phyloP scores from a whole-genome alignment of 805 yeast genomes.

The Hanseniaspora pseudoguilliermondii region DNA sequence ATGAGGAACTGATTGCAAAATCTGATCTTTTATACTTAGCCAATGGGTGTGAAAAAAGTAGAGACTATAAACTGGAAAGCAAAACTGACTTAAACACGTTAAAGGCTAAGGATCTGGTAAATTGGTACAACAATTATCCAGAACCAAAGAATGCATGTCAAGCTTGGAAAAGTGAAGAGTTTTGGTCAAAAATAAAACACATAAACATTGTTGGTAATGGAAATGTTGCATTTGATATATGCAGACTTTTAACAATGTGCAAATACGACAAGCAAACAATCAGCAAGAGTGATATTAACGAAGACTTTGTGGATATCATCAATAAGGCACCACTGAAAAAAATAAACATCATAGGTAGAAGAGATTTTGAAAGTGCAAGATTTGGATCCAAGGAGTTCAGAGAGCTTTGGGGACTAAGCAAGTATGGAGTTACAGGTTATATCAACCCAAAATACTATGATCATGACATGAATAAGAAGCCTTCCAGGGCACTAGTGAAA shows the following conservation, averaged over 20 bases:
- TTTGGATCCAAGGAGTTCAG: conserved; percentile 87
- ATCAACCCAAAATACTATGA: conserved; percentile 30
- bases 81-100: conserved; percentile 44
- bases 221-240: conserved; percentile 86
- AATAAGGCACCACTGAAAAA: conserved; percentile 41
- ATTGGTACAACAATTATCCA: conserved; percentile 93
- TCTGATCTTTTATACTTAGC: conserved; percentile 59
- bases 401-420: conserved; percentile 56
- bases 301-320: conserved; percentile 45
- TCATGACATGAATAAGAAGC: conserved; percentile 11
- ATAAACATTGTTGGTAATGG: conserved; percentile 92
- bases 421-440: conserved; percentile 38
- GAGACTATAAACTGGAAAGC: conserved; percentile 38
- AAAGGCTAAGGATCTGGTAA: conserved; percentile 76
- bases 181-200: conserved; percentile 44
- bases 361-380: conserved; percentile 76
- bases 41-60: conserved; percentile 56
- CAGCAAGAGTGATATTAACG: conserved; percentile 59
- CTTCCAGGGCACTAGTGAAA: conserved; percentile 6
- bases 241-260: conserved; percentile 54
- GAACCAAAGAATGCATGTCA: conserved; percentile 22
- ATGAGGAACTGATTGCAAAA: not conserved
- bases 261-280: conserved; percentile 39
- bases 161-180: conserved; percentile 29
- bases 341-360: conserved; percentile 67